Evolutionary conservation across 129 eudicot genomes (phyloP).

Genomic region (Pseudognaphalium luteoalbum): DNA sequence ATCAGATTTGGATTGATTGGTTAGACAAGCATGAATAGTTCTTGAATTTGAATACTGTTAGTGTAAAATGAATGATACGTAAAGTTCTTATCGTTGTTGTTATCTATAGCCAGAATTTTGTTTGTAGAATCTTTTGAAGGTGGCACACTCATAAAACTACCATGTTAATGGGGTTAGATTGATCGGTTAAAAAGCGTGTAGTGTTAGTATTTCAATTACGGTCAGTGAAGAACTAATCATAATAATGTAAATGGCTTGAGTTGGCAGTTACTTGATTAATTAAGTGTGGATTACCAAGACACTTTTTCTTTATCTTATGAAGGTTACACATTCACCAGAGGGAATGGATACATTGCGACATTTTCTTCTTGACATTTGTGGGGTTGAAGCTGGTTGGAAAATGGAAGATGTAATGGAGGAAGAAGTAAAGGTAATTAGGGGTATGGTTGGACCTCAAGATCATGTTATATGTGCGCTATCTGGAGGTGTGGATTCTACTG

Average conservation of each 20-base stretch:
- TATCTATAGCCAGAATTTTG: too few species aligned
- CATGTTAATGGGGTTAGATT: neutral
- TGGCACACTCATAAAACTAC: neutral
- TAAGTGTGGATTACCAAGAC: neutral
- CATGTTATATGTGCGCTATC: conserved; percentile 82
- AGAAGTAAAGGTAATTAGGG: conserved; percentile 54
- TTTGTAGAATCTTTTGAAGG: neutral
- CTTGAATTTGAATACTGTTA: neutral
- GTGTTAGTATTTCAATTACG: neutral
- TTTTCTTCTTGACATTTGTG: conserved; percentile 68
- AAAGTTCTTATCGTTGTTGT: neutral
- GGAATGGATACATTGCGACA: conserved; percentile 65
- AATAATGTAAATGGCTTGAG: neutral
- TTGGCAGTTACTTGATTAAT: neutral
- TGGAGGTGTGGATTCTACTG: conserved; percentile 87
- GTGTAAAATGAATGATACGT: neutral
- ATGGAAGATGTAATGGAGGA: conserved; percentile 73
- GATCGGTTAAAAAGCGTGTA: neutral
- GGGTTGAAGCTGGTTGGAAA: conserved; percentile 63
- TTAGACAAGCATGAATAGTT: neutral
- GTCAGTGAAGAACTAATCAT: neutral
- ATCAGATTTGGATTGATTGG: too few species aligned
- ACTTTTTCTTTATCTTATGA: conserved; percentile 16
- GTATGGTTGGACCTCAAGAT: conserved; percentile 58
- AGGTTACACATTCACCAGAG: conserved; percentile 81